These are phyloP conservation scores for Poterioochromonas sp. DNA, from an alignment of 352 stramenopile species.

Conservation along the genomic window DNA sequence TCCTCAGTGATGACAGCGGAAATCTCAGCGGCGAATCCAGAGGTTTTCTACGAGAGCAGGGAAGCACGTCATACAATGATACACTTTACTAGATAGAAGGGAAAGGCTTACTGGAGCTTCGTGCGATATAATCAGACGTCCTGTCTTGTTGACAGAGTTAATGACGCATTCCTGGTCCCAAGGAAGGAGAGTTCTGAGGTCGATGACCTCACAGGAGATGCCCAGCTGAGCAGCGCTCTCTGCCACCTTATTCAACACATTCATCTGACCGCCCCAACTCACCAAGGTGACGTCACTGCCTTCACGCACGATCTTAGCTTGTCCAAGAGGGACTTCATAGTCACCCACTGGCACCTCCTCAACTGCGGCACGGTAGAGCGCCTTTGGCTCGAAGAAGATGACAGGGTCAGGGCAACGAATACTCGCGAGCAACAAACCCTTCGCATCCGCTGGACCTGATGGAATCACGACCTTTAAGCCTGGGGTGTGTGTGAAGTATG, in stretches of 20 bases:
- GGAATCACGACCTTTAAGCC: constrained; percentile 95
- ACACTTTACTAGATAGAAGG: too few species aligned
- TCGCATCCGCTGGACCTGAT: constrained; percentile 79
- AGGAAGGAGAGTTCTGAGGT: constrained; percentile 91
- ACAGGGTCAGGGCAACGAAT: constrained; percentile 93
- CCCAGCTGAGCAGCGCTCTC: constrained; percentile 70
- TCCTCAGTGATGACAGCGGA: constrained; percentile 75
- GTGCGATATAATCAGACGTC: constrained; percentile 87
- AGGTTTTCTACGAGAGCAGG: constrained; percentile 48
- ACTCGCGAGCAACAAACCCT: constrained; percentile 85
- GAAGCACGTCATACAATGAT: too few species aligned
- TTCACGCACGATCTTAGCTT: constrained; percentile 79
- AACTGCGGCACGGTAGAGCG: constrained; percentile 89
- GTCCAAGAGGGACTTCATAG: constrained; percentile 81
- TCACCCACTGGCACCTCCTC: constrained; percentile 87
- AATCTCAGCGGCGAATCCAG: constrained; percentile 90
- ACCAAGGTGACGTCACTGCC: constrained; percentile 89
- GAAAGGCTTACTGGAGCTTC: constrained; percentile 77
- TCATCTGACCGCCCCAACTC: constrained; percentile 80
- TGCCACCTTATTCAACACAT: constrained; percentile 66
- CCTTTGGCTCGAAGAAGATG: constrained; percentile 96
- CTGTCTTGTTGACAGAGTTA: constrained; percentile 91
- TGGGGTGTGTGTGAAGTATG: constrained; percentile 91
- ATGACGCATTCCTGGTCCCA: constrained; percentile 90
- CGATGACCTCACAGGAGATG: constrained; percentile 92